These are phyloP conservation scores for Euphrasia arctica DNA, from an alignment of 305 asterid species.

Conservation along the genomic window DNA sequence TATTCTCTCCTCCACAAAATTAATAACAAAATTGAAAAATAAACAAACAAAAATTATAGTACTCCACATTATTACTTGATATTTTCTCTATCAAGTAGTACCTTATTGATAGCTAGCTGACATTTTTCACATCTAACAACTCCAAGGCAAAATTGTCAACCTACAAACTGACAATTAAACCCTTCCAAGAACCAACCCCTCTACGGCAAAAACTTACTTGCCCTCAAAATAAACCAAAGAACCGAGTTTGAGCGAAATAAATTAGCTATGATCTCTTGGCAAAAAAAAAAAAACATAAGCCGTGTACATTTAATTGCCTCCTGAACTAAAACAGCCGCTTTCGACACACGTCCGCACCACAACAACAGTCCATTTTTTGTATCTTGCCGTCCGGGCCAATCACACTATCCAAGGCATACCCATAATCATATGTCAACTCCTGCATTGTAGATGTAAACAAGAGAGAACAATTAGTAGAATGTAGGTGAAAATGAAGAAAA, in stretches of 20 bases:
- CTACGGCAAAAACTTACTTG: neutral
- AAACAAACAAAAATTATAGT: too few relatives aligned
- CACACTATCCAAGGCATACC: constrained; percentile 76
- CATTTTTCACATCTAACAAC: neutral
- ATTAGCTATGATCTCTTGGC: neutral
- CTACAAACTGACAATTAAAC: neutral
- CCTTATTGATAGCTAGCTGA: too few relatives aligned
- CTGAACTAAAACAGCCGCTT: too few relatives aligned
- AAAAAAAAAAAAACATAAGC: neutral
- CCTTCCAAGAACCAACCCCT: neutral
- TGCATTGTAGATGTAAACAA: constrained; percentile 28
- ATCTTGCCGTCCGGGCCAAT: constrained; percentile 61
- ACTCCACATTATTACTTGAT: too few relatives aligned
- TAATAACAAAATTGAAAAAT: too few relatives aligned
- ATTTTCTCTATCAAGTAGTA: too few relatives aligned
- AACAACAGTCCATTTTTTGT: constrained; percentile 49
- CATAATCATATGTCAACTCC: too few relatives aligned
- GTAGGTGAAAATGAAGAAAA: too few relatives aligned
- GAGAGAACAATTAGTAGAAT: neutral
- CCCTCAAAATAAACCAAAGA: neutral
- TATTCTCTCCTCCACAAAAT: too few relatives aligned
- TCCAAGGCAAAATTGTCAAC: neutral
- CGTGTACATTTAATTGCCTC: neutral
- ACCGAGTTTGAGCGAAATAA: neutral
- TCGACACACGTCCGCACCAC: constrained; percentile 74